Conservation (phyloP, 768 basidiomycete species). For the Russula foetens region DNA sequence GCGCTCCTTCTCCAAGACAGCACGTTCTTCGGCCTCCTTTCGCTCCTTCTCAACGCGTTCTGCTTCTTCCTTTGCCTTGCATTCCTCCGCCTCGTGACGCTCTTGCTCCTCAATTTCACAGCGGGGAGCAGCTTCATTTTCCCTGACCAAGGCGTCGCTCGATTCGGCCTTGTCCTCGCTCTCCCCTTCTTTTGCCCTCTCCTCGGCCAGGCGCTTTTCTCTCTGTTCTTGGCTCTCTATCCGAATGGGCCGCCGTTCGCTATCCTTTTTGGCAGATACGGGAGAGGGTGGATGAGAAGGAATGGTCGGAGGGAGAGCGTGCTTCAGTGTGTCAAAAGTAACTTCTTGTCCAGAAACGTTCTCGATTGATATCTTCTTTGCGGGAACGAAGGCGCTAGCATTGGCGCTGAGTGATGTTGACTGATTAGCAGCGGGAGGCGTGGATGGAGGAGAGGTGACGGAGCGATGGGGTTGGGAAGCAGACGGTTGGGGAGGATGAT, state of each 20-base stretch:
- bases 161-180: slow-evolving; percentile 33
- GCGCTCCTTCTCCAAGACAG: slow-evolving; percentile 31
- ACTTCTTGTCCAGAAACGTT: slow-evolving; percentile 48
- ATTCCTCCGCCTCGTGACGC: slow-evolving; percentile 32
- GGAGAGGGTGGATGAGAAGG: slow-evolving; percentile 27
- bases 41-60: slow-evolving; percentile 32
- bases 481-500: slow-evolving; percentile 41
- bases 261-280: slow-evolving; percentile 5
- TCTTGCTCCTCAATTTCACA: slow-evolving; percentile 26
- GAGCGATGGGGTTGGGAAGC: slow-evolving; percentile 36
- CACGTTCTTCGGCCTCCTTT: slow-evolving; percentile 29
- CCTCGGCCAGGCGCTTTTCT: slow-evolving; percentile 38
- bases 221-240: slow-evolving; percentile 59
- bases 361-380: slow-evolving; percentile 28
- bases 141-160: slow-evolving; percentile 23
- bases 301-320: slow-evolving; percentile 35
- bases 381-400: slow-evolving; percentile 64
- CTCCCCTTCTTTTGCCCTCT: slow-evolving; percentile 42
- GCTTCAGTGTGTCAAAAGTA: slow-evolving; percentile 46
- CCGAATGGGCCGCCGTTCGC: slow-evolving; percentile 35
- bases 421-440: slow-evolving; percentile 44
- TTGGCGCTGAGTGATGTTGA: slow-evolving; percentile 43
- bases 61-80: slow-evolving; percentile 35
- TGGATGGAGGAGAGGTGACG: slow-evolving; percentile 60
- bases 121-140: slow-evolving; percentile 24